Conservation (phyloP, 1,284 basidiomycete species). For the Moniliophthora roreri region DNA sequence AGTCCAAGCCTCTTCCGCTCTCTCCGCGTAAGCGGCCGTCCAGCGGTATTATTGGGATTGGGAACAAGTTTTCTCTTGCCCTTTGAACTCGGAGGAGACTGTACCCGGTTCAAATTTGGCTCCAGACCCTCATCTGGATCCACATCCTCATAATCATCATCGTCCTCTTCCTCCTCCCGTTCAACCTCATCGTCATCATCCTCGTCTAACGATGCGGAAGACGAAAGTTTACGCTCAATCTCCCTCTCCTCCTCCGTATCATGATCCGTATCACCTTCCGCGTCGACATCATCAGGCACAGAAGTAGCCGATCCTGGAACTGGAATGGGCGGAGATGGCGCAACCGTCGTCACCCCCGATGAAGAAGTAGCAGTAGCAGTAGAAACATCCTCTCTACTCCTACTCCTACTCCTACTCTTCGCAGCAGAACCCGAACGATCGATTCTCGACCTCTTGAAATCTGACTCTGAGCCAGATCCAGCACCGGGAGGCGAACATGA, state of each 20-base stretch:
- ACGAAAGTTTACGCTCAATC: neutral
- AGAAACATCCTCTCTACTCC: neutral
- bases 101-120: conserved; percentile 10
- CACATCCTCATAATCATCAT: conserved; percentile 10
- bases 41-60: conserved; percentile 27
- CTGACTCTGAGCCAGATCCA: conserved; percentile 3
- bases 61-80: conserved; percentile 1
- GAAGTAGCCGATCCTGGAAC: no score
- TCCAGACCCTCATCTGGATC: conserved; percentile 11
- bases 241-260: conserved; percentile 30
- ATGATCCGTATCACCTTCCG: conserved; percentile 15
- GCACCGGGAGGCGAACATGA: neutral
- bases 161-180: conserved; percentile 7
- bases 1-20: conserved; percentile 68
- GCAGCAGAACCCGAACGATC: neutral
- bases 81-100: neutral
- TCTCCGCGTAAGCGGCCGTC: conserved; percentile 53
- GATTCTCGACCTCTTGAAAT: conserved; percentile 2
- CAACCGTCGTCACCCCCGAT: no score
- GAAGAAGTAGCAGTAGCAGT: neutral
- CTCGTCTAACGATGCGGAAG: conserved; percentile 36
- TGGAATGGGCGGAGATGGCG: no score
- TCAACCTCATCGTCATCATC: conserved; percentile 2
- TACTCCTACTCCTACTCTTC: neutral
- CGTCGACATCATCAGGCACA: no score